Evolutionary conservation across 2,329 filamentous ascomycete species (phyloP).

Genomic region (Tympanopsis confertula): DNA sequence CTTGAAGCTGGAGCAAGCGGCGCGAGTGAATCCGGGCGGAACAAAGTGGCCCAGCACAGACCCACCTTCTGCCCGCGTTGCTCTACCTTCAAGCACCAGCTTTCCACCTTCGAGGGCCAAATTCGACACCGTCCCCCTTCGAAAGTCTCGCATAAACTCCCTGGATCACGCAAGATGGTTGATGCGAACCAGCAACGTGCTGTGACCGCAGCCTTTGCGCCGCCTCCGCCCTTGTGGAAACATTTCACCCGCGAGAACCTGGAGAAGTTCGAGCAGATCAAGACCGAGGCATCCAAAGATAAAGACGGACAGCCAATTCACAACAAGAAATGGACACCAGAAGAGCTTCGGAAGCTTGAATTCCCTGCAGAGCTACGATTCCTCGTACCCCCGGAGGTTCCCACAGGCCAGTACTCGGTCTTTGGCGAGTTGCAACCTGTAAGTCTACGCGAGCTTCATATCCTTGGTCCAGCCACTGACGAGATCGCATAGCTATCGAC

Average conservation of each 20-base stretch:
- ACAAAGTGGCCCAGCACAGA: too few species aligned
- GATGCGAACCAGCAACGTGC: slow-evolving; percentile 13
- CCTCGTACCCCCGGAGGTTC: slow-evolving; percentile 45
- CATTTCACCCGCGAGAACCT: slow-evolving; percentile 50
- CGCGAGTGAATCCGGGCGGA: too few species aligned
- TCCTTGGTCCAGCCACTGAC: too few species aligned
- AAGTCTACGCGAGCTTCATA: slow-evolving; percentile 7
- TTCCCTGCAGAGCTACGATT: slow-evolving; percentile 43
- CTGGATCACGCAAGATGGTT: background rate
- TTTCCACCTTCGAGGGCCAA: too few species aligned
- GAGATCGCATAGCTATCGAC: slow-evolving; percentile 31
- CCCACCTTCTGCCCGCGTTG: too few species aligned
- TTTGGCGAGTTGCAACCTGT: slow-evolving; percentile 38
- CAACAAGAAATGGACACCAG: slow-evolving; percentile 18
- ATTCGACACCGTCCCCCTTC: too few species aligned
- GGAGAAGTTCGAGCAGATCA: slow-evolving; percentile 31
- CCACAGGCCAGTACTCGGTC: slow-evolving; percentile 36
- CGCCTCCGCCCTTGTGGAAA: slow-evolving; percentile 53
- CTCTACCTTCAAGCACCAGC: too few species aligned
- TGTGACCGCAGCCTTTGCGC: slow-evolving; percentile 38
- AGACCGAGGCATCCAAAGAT: slow-evolving; percentile 15
- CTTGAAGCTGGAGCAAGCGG: too few species aligned
- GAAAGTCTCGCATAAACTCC: too few species aligned
- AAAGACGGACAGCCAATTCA: slow-evolving; percentile 10
- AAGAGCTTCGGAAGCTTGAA: slow-evolving; percentile 19